Conservation (phyloP, 2,329 filamentous ascomycete genomes). For the Parastagonospora avenae region DNA sequence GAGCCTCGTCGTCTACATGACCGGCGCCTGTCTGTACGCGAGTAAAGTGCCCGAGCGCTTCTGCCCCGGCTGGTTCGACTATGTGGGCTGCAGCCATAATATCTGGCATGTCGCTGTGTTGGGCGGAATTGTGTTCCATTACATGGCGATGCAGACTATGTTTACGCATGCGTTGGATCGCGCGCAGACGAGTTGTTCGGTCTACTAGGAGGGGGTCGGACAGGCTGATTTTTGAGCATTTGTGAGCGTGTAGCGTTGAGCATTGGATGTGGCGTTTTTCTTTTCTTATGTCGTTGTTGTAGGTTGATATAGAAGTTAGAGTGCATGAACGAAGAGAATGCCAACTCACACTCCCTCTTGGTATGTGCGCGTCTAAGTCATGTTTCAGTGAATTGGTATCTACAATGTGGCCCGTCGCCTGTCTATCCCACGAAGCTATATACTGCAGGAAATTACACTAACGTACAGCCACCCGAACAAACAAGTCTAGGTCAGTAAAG, state of each 20-base stretch:
- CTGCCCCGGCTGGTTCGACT: constrained; percentile 92
- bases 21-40: constrained; percentile 85
- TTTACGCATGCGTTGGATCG: constrained; percentile 65
- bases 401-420: no score
- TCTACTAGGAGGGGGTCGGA: constrained; percentile 21
- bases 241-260: constrained; percentile 6
- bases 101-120: constrained; percentile 96
- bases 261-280: constrained; percentile 1
- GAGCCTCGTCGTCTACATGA: constrained; percentile 82
- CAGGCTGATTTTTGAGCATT: constrained; percentile 1
- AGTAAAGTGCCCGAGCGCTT: constrained; percentile 92
- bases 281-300: not conserved
- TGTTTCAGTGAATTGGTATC: no score
- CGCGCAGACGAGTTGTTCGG: constrained; percentile 41
- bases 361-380: no score
- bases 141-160: constrained; percentile 93
- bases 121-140: constrained; percentile 96
- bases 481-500: constrained; percentile 1
- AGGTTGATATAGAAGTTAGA: not conserved
- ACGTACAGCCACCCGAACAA: not conserved
- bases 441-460: not conserved
- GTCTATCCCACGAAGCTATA: not conserved
- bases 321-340: no score
- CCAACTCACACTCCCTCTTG: no score
- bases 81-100: constrained; percentile 93